Percentiles rank a stretch among this genome's conserved stretches.
These are phyloP conservation scores for Nasturtium officinale DNA, from an alignment of 345 rosid genomes.

Conservation along the genomic window DNA sequence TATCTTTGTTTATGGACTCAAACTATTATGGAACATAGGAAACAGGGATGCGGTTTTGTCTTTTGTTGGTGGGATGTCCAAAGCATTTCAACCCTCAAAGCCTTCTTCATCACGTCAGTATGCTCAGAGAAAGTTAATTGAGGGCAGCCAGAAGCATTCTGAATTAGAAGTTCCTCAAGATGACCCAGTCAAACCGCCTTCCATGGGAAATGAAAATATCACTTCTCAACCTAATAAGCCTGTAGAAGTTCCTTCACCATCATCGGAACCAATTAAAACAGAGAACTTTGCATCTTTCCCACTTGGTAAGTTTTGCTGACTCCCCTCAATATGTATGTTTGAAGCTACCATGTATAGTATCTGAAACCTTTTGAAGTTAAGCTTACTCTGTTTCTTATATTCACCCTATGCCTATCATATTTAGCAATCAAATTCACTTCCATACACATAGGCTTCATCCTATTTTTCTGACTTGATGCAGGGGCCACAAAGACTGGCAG, in stretches of 20 bases:
- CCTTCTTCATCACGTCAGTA: constrained; percentile 93
- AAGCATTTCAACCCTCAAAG: constrained; percentile 85
- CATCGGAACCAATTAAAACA: constrained; percentile 45
- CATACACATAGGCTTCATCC: not conserved
- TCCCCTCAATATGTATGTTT: not conserved
- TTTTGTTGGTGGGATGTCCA: constrained; percentile 81
- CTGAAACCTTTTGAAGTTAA: not conserved
- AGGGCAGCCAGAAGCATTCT: constrained; percentile 55
- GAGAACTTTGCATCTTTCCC: constrained; percentile 55
- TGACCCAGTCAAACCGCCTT: constrained; percentile 42
- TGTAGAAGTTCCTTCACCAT: constrained; percentile 49
- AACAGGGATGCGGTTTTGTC: constrained; percentile 98
- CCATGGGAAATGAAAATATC: constrained; percentile 39
- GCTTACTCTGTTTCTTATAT: not conserved
- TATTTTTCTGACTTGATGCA: constrained; percentile 40
- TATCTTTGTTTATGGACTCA: constrained; percentile 78
- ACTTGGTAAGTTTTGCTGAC: constrained; percentile 51
- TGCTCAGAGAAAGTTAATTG: constrained; percentile 81
- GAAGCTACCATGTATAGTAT: not conserved
- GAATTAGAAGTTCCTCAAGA: constrained; percentile 52
- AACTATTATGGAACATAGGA: constrained; percentile 82
- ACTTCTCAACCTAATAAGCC: constrained; percentile 50
- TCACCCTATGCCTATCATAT: not conserved
- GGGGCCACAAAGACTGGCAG: constrained; percentile 53
- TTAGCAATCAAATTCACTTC: constrained; percentile 1